Base-by-base conservation (phyloP, 495 filamentous ascomycete genomes). In the Penicillium angulare region DNA sequence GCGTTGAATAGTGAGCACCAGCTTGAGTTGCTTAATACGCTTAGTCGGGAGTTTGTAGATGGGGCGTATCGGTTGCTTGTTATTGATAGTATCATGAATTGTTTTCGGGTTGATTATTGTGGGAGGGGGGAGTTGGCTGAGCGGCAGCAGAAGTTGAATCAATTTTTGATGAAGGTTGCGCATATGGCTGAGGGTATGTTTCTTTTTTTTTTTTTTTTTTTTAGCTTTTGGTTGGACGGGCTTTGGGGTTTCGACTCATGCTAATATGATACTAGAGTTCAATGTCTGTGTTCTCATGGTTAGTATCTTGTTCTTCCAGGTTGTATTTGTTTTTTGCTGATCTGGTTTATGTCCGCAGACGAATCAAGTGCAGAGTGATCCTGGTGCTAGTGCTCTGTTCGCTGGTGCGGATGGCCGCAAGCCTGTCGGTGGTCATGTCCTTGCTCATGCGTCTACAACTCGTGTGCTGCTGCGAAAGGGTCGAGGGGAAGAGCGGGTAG, bases 281-380 rank as follows among this genome's bases (percentile, higher is more conserved):
- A 91, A 90, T 55, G 72, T 91, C 50, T 84, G 79, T 44, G 86
- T 90, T 20, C 67, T 90, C 42, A 84, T 90, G 82, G 84, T 86
- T 62, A 47, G 64, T 53, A 36, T 16, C 22, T 2, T 9, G 21
- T 24, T 18, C 23, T 24, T 16, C n/a, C 5, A 8, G 24, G 31
- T 2, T 48, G 10, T 2, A 16, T 16, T 18, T 21, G 15, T 5
- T 31, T 12, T 47, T n/a, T n/a, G n/a, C 21, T 22, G 20, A 27
- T 16, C 29, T 23, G 20, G 3, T 34, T 3, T 6, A 13, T 24
- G 13, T 23, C 5, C 16, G 22, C 26, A 87, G 85, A 91, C 87
- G 20, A 91, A 90, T 52, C 87, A 91, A 68, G 87, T 91, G 36
- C 86, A 89, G 69, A 86, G 81, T 43, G 87, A 90, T 53, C 87